Percentiles rank a stretch among this genome's conserved stretches.
Conservation (phyloP, 108 stramenopile genomes). For the Craspedostauros australis region DNA sequence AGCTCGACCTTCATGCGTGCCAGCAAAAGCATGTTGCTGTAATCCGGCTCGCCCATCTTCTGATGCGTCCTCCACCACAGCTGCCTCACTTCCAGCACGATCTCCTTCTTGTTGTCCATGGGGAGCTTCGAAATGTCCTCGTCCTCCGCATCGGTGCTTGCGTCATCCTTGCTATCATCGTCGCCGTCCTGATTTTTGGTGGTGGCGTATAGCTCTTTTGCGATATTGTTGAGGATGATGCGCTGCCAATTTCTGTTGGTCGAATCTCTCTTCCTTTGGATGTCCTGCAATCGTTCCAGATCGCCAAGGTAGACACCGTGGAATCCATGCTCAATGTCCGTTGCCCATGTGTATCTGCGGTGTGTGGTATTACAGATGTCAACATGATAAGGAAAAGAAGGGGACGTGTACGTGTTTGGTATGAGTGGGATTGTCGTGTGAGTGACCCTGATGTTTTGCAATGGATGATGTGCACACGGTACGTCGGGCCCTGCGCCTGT, state of each 20-base stretch:
- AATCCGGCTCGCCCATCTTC: conserved; percentile 69
- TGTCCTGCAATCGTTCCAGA: conserved; percentile 73
- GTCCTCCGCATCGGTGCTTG: conserved; percentile 9
- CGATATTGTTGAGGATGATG: conserved; percentile 73
- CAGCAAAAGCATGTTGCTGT: conserved; percentile 70
- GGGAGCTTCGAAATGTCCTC: conserved; percentile 23
- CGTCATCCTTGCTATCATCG: conserved; percentile 26
- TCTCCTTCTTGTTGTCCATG: conserved; percentile 20
- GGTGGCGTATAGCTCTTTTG: conserved; percentile 38
- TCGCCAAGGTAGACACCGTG: conserved; percentile 84
- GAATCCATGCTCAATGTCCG: conserved; percentile 61
- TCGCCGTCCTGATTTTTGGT: too few species aligned
- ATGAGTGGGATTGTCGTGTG: too few species aligned
- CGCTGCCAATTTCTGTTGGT: conserved; percentile 81
- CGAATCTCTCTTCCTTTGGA: conserved; percentile 74
- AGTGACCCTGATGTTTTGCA: too few species aligned
- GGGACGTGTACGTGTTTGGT: too few species aligned
- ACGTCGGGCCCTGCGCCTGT: too few species aligned
- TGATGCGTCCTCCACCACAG: conserved; percentile 65
- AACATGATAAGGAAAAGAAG: not conserved
- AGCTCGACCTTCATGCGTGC: conserved; percentile 63
- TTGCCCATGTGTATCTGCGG: conserved; percentile 65
- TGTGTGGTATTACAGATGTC: not conserved
- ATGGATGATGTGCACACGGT: too few species aligned
- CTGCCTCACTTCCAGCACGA: conserved; percentile 65